These are phyloP conservation scores for Pyrenophora tritici-repentis DNA, from an alignment of 2,329 filamentous ascomycete genomes.

Conservation along the genomic window DNA sequence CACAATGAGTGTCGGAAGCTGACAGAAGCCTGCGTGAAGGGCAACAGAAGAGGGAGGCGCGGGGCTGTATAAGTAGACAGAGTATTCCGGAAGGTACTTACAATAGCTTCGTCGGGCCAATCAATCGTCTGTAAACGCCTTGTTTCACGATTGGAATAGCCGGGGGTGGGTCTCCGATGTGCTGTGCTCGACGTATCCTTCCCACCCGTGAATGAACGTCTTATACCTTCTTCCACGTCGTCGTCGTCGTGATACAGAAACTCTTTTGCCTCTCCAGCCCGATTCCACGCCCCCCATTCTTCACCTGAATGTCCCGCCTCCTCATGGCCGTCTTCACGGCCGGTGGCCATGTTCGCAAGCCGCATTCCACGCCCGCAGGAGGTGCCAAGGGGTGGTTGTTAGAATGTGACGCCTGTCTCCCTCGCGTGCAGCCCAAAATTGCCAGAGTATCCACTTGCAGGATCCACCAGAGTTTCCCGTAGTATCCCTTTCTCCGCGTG, in stretches of 20 bases:
- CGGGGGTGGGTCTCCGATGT: slow-evolving; percentile 36
- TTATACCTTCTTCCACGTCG: slow-evolving; percentile 33
- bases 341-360: slow-evolving; percentile 30
- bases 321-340: slow-evolving; percentile 19
- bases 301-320: slow-evolving; percentile 35
- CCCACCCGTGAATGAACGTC: slow-evolving; percentile 33
- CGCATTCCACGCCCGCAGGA: slow-evolving; percentile 27
- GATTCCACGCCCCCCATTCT: slow-evolving; percentile 20
- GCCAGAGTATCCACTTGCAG: slow-evolving; percentile 28
- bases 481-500: slow-evolving; percentile 31
- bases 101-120: slow-evolving; percentile 37
- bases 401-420: slow-evolving; percentile 39
- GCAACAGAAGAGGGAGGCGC: slow-evolving; percentile 20
- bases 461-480: slow-evolving; percentile 28
- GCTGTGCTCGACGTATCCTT: slow-evolving; percentile 25
- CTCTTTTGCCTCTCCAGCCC: slow-evolving; percentile 26
- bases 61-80: slow-evolving; percentile 40
- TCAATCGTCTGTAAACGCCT: slow-evolving; percentile 34
- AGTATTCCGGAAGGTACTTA: slow-evolving; percentile 33
- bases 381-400: slow-evolving; percentile 22
- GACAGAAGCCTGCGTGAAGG: slow-evolving; percentile 42
- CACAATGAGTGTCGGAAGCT: slow-evolving; percentile 36
- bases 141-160: slow-evolving; percentile 46
- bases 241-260: slow-evolving; percentile 24
- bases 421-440: slow-evolving; percentile 29